phyloP scores from a whole-genome alignment of 2,329 filamentous ascomycete species.

The Fusarium cicatricum region DNA sequence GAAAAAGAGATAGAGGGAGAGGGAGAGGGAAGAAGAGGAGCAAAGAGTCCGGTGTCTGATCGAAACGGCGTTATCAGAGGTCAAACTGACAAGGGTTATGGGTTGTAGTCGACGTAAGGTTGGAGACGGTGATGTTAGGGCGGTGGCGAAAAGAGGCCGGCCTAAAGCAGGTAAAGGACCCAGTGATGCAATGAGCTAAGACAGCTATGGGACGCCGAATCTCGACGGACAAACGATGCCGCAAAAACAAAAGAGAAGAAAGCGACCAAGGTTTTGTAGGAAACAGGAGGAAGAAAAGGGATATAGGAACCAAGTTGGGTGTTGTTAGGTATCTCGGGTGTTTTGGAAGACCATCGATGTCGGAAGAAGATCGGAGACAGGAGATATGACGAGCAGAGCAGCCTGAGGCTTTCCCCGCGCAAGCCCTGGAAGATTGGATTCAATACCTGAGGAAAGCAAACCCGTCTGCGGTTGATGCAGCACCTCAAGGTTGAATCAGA shows the following conservation, averaged over 20 bases:
- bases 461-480: not conserved
- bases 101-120: conserved; percentile 18
- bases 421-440: not conserved
- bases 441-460: no score
- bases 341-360: conserved; percentile 37
- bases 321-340: not conserved
- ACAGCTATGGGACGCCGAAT: not conserved
- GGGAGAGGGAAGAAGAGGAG: not conserved
- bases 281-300: not conserved
- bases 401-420: conserved; percentile 15
- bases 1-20: not conserved
- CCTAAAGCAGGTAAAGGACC: conserved; percentile 23
- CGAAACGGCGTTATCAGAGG: conserved; percentile 18
- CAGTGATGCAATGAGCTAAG: conserved; percentile 20
- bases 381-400: conserved; percentile 13
- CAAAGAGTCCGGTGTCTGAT: conserved; percentile 2
- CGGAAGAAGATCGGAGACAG: conserved; percentile 35
- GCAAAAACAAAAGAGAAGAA: not conserved
- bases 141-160: conserved; percentile 28
- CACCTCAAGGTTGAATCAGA: not conserved
- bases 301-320: not conserved
- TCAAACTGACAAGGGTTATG: not conserved
- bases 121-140: conserved; percentile 22
- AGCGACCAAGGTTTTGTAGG: conserved; percentile 2
- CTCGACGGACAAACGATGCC: not conserved